Conservation (phyloP, 768 basidiomycete species). For the Mycena metata region DNA sequence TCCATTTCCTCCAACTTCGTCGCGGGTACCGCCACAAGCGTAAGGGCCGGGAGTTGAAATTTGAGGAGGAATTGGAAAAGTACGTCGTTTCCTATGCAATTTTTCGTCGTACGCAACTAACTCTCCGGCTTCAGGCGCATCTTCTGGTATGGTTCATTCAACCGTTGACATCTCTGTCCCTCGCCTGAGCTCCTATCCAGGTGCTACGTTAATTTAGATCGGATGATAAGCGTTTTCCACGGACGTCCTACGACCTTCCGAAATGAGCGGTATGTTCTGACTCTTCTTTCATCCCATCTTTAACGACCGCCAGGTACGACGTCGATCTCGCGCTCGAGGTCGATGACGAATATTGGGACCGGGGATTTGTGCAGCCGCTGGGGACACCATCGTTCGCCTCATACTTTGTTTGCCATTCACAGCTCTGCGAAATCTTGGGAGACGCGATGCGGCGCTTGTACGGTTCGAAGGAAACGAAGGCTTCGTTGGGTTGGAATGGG, state of each 20-base stretch:
- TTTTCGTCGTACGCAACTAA: too few species aligned
- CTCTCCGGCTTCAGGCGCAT: too few species aligned
- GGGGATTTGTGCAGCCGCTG: conserved; percentile 71
- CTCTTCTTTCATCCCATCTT: not conserved
- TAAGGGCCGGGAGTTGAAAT: conserved; percentile 51
- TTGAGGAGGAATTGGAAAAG: conserved; percentile 73
- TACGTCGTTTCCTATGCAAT: conserved; percentile 45
- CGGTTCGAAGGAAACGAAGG: conserved; percentile 55
- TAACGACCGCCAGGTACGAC: conserved; percentile 63
- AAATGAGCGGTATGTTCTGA: conserved; percentile 73
- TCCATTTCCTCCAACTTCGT: conserved; percentile 72
- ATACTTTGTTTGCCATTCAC: conserved; percentile 65
- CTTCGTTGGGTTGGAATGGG: conserved; percentile 56
- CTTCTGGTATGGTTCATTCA: conserved; percentile 61
- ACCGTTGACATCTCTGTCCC: not conserved
- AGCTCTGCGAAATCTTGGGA: conserved; percentile 65
- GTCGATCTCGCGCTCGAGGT: conserved; percentile 74
- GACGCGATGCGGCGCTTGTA: conserved; percentile 71
- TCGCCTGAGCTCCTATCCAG: conserved; percentile 25
- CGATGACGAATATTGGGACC: conserved; percentile 61
- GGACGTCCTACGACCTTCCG: conserved; percentile 77
- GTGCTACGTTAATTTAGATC: conserved; percentile 49
- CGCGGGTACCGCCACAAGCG: conserved; percentile 67
- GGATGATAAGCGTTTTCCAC: conserved; percentile 57
- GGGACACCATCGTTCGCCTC: conserved; percentile 67